phyloP scores from a whole-genome alignment of 2,329 filamentous ascomycete species.

The Neopestalotiopsis rosae region DNA sequence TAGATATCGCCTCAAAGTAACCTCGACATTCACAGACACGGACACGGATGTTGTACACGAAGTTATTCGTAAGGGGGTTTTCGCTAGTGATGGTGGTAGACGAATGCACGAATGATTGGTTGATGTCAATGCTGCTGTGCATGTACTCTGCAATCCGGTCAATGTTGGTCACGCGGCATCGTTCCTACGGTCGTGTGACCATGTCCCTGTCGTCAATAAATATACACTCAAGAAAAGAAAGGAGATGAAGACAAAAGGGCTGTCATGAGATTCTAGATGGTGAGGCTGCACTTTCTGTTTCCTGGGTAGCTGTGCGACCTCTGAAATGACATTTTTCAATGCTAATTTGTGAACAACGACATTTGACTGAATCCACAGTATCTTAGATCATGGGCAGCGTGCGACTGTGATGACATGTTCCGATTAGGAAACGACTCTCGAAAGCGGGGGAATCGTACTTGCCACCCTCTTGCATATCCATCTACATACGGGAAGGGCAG shows the following conservation, averaged over 20 bases:
- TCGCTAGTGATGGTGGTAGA: neutral
- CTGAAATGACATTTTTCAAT: neutral
- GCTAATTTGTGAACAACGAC: neutral
- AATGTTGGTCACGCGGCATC: neutral
- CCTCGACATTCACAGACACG: too few relatives aligned
- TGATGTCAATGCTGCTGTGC: neutral
- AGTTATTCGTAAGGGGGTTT: too few relatives aligned
- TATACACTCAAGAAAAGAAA: neutral
- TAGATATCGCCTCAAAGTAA: too few relatives aligned
- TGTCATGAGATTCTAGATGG: neutral
- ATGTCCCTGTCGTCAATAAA: neutral
- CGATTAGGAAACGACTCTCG: neutral
- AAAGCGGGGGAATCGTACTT: neutral
- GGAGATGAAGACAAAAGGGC: neutral
- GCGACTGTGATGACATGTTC: neutral
- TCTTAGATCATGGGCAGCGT: neutral
- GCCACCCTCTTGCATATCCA: neutral
- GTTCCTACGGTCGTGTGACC: neutral
- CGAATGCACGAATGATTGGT: neutral
- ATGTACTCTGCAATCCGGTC: neutral
- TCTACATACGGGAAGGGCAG: neutral
- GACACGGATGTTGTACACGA: too few relatives aligned
- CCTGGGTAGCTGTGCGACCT: neutral
- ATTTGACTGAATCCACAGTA: neutral
- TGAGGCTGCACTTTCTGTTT: neutral